Conservation (phyloP, 2,329 filamentous ascomycete species). For the Mycosphaerella arachidis region DNA sequence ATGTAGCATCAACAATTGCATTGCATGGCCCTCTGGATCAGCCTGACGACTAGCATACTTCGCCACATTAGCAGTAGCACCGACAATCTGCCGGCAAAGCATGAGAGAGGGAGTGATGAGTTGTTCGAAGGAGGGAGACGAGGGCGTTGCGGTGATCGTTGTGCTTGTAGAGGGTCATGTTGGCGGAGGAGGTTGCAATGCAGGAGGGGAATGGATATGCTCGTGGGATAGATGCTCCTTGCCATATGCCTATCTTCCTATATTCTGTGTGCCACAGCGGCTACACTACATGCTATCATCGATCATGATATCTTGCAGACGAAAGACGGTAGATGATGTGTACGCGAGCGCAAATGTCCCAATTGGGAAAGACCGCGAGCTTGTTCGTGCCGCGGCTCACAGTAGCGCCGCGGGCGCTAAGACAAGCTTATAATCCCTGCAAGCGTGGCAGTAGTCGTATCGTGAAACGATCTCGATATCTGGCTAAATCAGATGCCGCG, state of each 20-base stretch:
- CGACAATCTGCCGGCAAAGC: conserved; percentile 49
- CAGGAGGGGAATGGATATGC: background rate
- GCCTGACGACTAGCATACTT: conserved; percentile 46
- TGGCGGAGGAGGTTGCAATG: background rate
- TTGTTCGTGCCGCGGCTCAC: background rate
- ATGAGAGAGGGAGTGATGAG: too few relatives aligned
- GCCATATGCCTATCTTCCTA: background rate
- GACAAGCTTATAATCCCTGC: background rate
- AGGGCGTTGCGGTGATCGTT: conserved; percentile 20
- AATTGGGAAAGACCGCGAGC: background rate
- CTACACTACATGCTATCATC: background rate
- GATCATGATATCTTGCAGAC: background rate
- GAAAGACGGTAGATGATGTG: background rate
- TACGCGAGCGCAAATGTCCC: background rate
- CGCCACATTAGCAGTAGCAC: conserved; percentile 21
- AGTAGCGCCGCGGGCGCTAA: background rate
- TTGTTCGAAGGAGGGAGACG: conserved; percentile 12
- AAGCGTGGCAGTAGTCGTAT: background rate
- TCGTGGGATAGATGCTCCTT: background rate
- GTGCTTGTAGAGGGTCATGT: conserved; percentile 13
- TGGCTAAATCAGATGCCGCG: background rate
- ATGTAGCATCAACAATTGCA: conserved; percentile 28
- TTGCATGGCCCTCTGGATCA: conserved; percentile 36
- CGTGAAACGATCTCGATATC: background rate
- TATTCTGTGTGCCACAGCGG: background rate